Conservation (phyloP, 2,329 filamentous ascomycete genomes). For the Colletotrichum sp. region DNA sequence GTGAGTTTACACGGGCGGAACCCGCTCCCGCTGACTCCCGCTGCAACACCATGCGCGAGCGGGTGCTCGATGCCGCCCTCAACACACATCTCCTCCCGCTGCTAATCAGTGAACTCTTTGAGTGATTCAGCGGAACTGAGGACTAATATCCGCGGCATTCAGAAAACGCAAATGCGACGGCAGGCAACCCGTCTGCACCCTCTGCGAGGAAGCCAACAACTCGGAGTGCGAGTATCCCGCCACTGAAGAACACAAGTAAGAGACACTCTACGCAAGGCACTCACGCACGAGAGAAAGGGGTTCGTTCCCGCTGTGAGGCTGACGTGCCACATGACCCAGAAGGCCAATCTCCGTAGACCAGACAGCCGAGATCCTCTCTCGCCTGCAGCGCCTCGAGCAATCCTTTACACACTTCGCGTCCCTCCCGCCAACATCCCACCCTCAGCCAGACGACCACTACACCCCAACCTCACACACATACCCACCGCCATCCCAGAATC, state of each 20-base stretch:
- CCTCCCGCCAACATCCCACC: not conserved
- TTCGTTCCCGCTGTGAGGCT: not conserved
- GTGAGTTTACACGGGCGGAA: not conserved
- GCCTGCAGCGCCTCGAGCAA: not conserved
- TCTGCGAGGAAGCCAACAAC: not conserved
- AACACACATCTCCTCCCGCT: no score
- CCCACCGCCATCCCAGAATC: not conserved
- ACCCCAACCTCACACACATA: not conserved
- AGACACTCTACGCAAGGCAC: not conserved
- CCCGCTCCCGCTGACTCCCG: not conserved
- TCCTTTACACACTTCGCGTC: not conserved
- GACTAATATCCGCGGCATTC: not conserved
- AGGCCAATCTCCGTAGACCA: not conserved
- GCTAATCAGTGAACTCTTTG: no score
- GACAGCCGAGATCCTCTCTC: not conserved
- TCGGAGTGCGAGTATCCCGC: not conserved
- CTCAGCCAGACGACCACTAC: not conserved
- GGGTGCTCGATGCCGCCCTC: not conserved
- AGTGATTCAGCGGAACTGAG: accelerated
- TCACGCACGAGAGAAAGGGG: accelerated
- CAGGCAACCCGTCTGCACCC: not conserved
- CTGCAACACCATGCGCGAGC: not conserved
- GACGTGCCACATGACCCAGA: not conserved
- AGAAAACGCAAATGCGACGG: not conserved
- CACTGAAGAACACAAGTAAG: not conserved